Base-by-base conservation (phyloP, 1,284 basidiomycete genomes). In the Tremellales sp. region DNA sequence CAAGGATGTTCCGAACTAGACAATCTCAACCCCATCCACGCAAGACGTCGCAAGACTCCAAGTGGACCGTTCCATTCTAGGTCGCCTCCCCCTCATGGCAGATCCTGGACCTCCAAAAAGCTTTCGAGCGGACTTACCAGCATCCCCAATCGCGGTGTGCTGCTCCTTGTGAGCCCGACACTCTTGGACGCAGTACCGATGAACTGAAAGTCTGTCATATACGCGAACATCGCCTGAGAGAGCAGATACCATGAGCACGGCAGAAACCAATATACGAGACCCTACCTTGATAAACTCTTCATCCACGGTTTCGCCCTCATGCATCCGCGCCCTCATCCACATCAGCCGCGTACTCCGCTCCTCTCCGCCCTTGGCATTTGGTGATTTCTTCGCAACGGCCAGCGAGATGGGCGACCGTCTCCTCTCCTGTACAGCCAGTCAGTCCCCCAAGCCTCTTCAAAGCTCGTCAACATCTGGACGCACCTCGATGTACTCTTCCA, bases 191-290 rank as follows among this genome's bases (percentile, higher is more conserved):
- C 85, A 0, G 80, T 80, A 8, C 78, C 75, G 50, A 92, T 83
- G 57, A 92, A 86, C 61, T 85, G 78, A 37, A 87, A 74, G 68
- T 94, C 90, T 2, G 88, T 89, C 44, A 90, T 78, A 61, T 91
- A 94, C 3, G 84, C 82, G 42, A 93, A 76, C 50, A 94, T 88
- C 58, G 86, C 88, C 86, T 91, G 59, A 16, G 14, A 47, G 26
- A 57, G 45, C 41, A 19, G 16, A 16, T 28, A 42, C 14, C 26
- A 16, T 16, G 25, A 29, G n/a, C 40, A 25, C 3, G 42, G 19
- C n/a, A 26, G 18, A 14, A 19, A 5, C 8, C 22, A 19, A 4
- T 13, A 26, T 21, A 13, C 7, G 14, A n/a, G 36, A 18, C n/a
- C 76, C 42, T 46, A 86, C 88, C 75, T 91, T 91, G 60, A 92